A percentile compares a stretch with the other conserved stretches of the same genome.
These are phyloP conservation scores for Fusarium chuoi DNA, from an alignment of 2,329 filamentous ascomycete genomes.

Conservation along the genomic window DNA sequence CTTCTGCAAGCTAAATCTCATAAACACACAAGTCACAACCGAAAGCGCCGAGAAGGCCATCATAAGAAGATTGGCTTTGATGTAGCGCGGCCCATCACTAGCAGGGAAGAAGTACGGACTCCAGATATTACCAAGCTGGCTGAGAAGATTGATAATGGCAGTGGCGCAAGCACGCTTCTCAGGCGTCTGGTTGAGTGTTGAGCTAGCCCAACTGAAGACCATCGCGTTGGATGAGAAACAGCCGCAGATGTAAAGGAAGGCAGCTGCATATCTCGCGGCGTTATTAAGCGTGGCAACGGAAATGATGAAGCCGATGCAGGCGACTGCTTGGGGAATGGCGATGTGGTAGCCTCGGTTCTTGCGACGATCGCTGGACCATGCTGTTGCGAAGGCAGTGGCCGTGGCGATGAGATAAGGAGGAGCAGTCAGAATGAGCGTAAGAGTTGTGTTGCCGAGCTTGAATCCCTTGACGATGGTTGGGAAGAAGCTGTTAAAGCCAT, in stretches of 20 bases:
- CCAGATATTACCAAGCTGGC: slow-evolving; percentile 41
- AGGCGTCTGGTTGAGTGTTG: slow-evolving; percentile 36
- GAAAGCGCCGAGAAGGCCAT: slow-evolving; percentile 16
- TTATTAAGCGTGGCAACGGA: slow-evolving; percentile 36
- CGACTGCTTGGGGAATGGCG: slow-evolving; percentile 22
- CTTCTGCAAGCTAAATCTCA: background rate
- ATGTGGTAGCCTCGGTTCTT: slow-evolving; percentile 40
- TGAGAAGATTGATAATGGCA: slow-evolving; percentile 38
- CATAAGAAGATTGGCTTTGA: slow-evolving; percentile 41
- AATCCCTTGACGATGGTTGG: slow-evolving; percentile 1
- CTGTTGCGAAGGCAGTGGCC: slow-evolving; percentile 22
- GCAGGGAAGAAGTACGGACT: slow-evolving; percentile 44
- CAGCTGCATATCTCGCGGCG: slow-evolving; percentile 29
- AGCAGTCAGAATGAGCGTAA: background rate
- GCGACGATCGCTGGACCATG: slow-evolving; percentile 33
- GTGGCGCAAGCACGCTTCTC: slow-evolving; percentile 42
- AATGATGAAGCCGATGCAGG: slow-evolving; percentile 35
- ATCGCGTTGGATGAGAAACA: slow-evolving; percentile 32
- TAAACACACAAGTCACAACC: background rate
- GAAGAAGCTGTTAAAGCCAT: slow-evolving; percentile 18
- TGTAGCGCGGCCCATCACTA: slow-evolving; percentile 38
- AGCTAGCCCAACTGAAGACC: slow-evolving; percentile 31
- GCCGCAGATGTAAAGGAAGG: slow-evolving; percentile 38
- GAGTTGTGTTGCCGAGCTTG: background rate
- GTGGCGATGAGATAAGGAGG: slow-evolving; percentile 6